Percentiles rank a stretch among this genome's conserved stretches.
phyloP scores from a whole-genome alignment of 2,329 filamentous ascomycete species.

The Colletotrichum somersetense region DNA sequence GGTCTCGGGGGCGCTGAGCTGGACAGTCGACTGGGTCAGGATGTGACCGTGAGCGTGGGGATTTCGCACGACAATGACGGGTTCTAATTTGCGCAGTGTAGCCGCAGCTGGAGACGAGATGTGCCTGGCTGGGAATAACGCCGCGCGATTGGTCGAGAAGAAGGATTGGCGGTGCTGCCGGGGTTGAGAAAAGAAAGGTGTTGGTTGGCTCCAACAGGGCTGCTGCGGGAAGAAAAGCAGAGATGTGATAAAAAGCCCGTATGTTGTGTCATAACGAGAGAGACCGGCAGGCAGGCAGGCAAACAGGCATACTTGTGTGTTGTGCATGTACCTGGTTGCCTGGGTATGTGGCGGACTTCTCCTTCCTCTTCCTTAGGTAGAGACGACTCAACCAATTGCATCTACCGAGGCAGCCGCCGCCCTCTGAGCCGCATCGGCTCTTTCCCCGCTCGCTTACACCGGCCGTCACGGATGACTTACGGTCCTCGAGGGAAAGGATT shows the following conservation, averaged over 20 bases:
- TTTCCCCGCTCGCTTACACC: not conserved
- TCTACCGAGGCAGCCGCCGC: conserved; percentile 1
- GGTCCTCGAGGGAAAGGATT: not conserved
- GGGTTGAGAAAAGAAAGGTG: not conserved
- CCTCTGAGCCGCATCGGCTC: conserved; percentile 10
- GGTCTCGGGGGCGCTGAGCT: not conserved
- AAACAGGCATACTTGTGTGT: too few species aligned
- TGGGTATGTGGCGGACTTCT: not conserved
- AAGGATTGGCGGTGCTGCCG: conserved; percentile 1
- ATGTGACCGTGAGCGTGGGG: conserved; percentile 16
- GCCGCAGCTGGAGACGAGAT: conserved; percentile 30
- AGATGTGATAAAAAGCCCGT: not conserved
- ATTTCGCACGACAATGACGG: conserved; percentile 26
- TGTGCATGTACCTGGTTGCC: not conserved
- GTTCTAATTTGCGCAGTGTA: conserved; percentile 20
- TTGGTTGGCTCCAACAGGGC: conserved; percentile 9
- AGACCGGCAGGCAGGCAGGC: too few species aligned
- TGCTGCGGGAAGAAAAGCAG: not conserved
- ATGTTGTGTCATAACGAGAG: not conserved
- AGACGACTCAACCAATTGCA: not conserved
- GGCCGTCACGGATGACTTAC: not conserved
- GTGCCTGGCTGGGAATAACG: not conserved
- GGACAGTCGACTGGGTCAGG: conserved; percentile 3
- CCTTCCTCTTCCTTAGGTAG: not conserved
- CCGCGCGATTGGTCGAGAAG: conserved; percentile 25